These are phyloP conservation scores for Medicago ruthenica DNA, from an alignment of 306 rosid species.

Conservation along the genomic window DNA sequence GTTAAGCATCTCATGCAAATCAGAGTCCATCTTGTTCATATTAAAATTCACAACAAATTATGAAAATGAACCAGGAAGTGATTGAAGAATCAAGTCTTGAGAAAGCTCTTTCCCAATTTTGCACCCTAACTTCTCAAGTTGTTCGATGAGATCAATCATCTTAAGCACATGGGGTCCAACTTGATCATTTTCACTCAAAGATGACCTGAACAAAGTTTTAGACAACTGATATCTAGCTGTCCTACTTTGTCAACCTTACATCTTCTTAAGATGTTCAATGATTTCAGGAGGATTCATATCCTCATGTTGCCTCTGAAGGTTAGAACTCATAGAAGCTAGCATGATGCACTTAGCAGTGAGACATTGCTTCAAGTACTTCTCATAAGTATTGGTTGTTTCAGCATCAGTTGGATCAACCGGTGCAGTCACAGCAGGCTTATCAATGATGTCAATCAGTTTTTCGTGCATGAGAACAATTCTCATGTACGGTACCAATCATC, in stretches of 20 bases:
- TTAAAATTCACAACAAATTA: too few species aligned
- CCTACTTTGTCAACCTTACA: background rate
- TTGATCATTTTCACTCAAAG: background rate
- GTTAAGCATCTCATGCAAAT: too few species aligned
- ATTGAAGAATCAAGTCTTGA: too few species aligned
- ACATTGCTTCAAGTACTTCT: background rate
- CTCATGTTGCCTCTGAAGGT: constrained; percentile 2
- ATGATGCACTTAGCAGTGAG: too few species aligned
- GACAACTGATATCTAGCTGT: background rate
- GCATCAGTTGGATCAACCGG: background rate
- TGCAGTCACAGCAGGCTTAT: background rate
- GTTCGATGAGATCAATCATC: constrained; percentile 19
- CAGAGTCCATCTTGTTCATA: too few species aligned
- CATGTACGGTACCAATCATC: background rate
- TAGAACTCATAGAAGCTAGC: background rate
- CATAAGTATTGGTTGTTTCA: constrained; percentile 7
- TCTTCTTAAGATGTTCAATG: constrained; percentile 7
- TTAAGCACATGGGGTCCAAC: constrained; percentile 7
- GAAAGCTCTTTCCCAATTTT: too few species aligned
- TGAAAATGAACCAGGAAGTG: too few species aligned
- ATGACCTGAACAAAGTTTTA: background rate
- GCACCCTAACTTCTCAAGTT: background rate
- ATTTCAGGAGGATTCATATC: background rate
- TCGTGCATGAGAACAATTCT: constrained; percentile 6
- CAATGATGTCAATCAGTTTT: background rate